Percentiles rank a stretch among this genome's conserved stretches.
These are phyloP conservation scores for Heimioporus punctisporus DNA, from an alignment of 1,284 basidiomycete species.

Conservation along the genomic window DNA sequence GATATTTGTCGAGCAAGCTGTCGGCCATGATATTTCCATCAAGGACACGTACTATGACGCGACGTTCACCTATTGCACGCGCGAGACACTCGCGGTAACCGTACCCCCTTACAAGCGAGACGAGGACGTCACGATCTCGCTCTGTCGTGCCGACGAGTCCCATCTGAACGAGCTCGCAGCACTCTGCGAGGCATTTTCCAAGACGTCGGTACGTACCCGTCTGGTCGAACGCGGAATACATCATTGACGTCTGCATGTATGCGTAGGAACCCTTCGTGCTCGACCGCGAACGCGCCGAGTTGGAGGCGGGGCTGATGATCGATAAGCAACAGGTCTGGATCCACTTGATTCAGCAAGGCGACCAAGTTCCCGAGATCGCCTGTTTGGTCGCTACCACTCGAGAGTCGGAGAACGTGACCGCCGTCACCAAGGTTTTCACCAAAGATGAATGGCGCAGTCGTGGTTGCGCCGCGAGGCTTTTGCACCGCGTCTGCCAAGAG, in stretches of 20 bases:
- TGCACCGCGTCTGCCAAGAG: constrained; percentile 44
- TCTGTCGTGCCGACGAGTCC: constrained; percentile 44
- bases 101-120: not conserved
- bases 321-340: constrained; percentile 59
- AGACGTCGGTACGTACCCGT: constrained; percentile 51
- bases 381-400: constrained; percentile 62
- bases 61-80: constrained; percentile 56
- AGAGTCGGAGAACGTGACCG: constrained; percentile 40
- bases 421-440: constrained; percentile 56
- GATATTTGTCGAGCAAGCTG: constrained; percentile 29
- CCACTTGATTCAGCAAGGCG: constrained; percentile 40
- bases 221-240: too few species aligned
- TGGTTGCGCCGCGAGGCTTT: constrained; percentile 47
- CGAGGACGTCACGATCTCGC: constrained; percentile 31
- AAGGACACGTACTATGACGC: constrained; percentile 62
- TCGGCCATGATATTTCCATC: constrained; percentile 22
- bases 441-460: constrained; percentile 38
- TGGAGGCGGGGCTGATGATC: constrained; percentile 57
- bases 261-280: constrained; percentile 56
- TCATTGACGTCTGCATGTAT: not conserved
- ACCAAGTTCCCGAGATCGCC: constrained; percentile 45
- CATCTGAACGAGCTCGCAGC: constrained; percentile 46
- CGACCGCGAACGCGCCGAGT: constrained; percentile 39
- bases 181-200: constrained; percentile 59
- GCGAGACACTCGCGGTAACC: constrained; percentile 34